phyloP scores from a whole-genome alignment of 495 filamentous ascomycete genomes.

The Elaphomyces granulatus region DNA sequence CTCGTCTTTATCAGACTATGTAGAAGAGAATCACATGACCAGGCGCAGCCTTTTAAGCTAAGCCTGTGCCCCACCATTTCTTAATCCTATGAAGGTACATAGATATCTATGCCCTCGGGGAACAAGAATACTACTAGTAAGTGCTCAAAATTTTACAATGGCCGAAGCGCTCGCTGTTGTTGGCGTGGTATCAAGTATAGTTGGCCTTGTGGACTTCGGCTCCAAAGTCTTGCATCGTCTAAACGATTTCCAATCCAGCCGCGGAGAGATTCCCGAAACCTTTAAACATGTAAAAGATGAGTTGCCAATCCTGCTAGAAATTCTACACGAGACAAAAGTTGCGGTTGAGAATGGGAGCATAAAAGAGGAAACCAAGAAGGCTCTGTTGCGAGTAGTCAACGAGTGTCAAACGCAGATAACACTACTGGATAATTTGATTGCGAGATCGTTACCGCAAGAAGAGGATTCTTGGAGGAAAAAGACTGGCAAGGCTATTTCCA shows the following conservation, averaged over 20 bases:
- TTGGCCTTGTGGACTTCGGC: constrained; percentile 24
- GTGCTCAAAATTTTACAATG: too few species aligned
- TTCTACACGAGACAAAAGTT: constrained; percentile 11
- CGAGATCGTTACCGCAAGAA: constrained; percentile 6
- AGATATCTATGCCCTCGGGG: too few species aligned
- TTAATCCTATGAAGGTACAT: too few species aligned
- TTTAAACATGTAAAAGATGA: constrained; percentile 17
- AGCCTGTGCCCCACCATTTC: too few species aligned
- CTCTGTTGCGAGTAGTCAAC: constrained; percentile 14
- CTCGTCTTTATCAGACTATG: too few species aligned
- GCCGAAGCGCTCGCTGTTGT: constrained; percentile 21
- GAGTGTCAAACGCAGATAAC: constrained; percentile 10
- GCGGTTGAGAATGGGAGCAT: constrained; percentile 11
- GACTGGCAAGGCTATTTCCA: constrained; percentile 10
- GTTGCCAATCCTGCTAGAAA: constrained; percentile 17
- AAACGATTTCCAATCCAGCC: constrained; percentile 9
- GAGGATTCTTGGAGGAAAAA: constrained; percentile 10
- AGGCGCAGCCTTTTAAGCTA: too few species aligned
- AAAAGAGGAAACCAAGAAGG: constrained; percentile 4
- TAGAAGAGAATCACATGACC: too few species aligned
- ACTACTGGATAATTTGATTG: constrained; percentile 11
- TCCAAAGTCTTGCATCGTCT: constrained; percentile 17
- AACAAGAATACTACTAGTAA: too few species aligned
- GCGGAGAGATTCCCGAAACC: constrained; percentile 14
- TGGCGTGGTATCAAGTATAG: constrained; percentile 16